These are phyloP conservation scores for Gossypioides kirkii DNA, from an alignment of 345 rosid species.

Conservation along the genomic window DNA sequence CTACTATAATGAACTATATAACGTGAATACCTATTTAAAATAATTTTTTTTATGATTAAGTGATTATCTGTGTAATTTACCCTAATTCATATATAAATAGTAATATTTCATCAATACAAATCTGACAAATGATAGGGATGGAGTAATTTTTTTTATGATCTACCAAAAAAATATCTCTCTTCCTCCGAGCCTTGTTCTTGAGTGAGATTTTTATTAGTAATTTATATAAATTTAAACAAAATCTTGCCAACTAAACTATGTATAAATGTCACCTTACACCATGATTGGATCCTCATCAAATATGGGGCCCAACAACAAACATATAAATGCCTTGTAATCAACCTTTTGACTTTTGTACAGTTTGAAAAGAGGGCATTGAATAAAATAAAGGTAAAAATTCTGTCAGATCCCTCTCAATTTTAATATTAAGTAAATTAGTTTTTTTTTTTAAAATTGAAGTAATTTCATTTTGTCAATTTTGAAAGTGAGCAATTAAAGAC, in stretches of 20 bases:
- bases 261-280: neutral
- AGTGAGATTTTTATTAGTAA: neutral
- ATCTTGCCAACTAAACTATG: conserved; percentile 2
- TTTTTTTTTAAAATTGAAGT: no score
- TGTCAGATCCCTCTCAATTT: no score
- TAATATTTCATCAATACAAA: no score
- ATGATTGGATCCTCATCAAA: neutral
- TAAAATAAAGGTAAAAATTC: neutral
- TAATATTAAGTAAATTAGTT: no score
- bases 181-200: neutral
- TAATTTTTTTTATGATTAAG: no score
- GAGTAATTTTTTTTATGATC: neutral
- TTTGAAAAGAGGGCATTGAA: neutral
- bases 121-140: no score
- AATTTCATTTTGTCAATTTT: no score
- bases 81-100: no score
- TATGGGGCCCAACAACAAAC: neutral
- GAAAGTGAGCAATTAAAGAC: no score
- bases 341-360: neutral
- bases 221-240: neutral
- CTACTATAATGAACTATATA: no score
- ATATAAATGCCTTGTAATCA: neutral
- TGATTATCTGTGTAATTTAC: no score
- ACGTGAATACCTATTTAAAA: no score
- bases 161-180: neutral